phyloP scores from a whole-genome alignment of 2,329 filamentous ascomycete species.

The Colletotrichum shisoi region DNA sequence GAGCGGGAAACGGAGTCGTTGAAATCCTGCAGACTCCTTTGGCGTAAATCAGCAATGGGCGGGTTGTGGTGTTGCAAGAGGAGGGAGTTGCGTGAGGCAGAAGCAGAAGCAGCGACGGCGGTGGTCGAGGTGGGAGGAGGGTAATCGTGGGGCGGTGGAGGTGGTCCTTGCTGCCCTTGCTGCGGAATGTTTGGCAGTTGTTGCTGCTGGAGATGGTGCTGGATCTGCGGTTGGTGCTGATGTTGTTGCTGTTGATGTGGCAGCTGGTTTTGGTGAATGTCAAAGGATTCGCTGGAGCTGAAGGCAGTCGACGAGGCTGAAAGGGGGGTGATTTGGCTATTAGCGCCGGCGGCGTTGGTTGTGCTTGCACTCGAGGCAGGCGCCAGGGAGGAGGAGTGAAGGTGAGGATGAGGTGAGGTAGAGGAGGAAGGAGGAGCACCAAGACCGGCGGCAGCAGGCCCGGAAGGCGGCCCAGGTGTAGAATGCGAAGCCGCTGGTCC shows the following conservation, averaged over 20 bases:
- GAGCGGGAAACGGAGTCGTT: conserved; percentile 59
- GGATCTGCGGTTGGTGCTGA: conserved; percentile 40
- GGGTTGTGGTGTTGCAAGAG: conserved; percentile 38
- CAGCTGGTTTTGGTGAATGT: conserved; percentile 43
- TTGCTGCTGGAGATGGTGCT: conserved; percentile 45
- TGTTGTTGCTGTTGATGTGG: conserved; percentile 44
- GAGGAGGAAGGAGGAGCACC: conserved; percentile 38
- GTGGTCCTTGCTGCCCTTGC: conserved; percentile 46
- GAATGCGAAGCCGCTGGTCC: conserved; percentile 39
- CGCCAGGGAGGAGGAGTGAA: conserved; percentile 23
- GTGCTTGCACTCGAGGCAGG: conserved; percentile 37
- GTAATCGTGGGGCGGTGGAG: conserved; percentile 42
- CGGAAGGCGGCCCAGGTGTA: conserved; percentile 28
- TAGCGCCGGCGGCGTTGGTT: conserved; percentile 43
- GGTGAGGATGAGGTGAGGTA: conserved; percentile 7
- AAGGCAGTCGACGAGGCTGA: conserved; percentile 59
- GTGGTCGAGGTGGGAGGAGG: conserved; percentile 47
- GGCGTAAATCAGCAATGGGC: conserved; percentile 48
- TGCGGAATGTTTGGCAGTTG: conserved; percentile 44
- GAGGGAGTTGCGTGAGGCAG: conserved; percentile 47
- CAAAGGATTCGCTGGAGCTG: conserved; percentile 60
- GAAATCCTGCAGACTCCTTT: conserved; percentile 54
- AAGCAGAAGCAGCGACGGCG: conserved; percentile 44
- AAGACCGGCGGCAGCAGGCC: conserved; percentile 30
- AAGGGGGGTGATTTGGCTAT: conserved; percentile 48